Evolutionary conservation across 2,329 filamentous ascomycete species (phyloP).

Genomic region (Fusarium anthophilum): DNA sequence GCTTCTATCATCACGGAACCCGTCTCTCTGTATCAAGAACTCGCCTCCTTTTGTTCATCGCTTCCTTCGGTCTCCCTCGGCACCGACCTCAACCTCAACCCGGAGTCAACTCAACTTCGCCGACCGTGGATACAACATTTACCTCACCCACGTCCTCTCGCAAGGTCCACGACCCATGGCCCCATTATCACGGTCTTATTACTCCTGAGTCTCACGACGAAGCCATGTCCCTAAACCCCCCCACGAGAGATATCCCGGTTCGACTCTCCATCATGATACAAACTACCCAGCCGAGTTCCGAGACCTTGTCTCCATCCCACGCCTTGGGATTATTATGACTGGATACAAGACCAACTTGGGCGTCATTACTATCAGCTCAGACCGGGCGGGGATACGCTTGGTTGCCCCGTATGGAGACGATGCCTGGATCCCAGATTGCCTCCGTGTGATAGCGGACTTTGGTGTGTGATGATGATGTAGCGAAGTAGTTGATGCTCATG

Average conservation of each 20-base stretch:
- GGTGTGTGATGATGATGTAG: slow-evolving; percentile 23
- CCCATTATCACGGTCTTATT: slow-evolving; percentile 30
- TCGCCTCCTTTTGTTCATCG: slow-evolving; percentile 5
- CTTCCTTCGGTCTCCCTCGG: not conserved
- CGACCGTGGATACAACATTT: slow-evolving; percentile 19
- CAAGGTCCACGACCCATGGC: slow-evolving; percentile 16
- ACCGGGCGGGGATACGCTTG: not conserved
- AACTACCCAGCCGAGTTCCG: slow-evolving; percentile 16
- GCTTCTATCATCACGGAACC: not conserved
- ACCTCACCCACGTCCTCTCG: slow-evolving; percentile 17
- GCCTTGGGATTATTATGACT: slow-evolving; percentile 3
- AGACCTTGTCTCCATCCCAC: slow-evolving; percentile 16
- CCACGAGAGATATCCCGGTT: slow-evolving; percentile 25
- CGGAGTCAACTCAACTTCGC: not conserved
- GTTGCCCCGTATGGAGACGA: not conserved
- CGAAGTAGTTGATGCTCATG: slow-evolving; percentile 12
- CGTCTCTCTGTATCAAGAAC: not conserved
- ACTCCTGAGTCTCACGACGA: slow-evolving; percentile 19
- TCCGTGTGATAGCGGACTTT: slow-evolving; percentile 14
- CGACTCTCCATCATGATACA: slow-evolving; percentile 2
- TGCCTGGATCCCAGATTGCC: slow-evolving; percentile 3
- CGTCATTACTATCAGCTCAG: slow-evolving; percentile 18
- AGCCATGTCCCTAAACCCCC: slow-evolving; percentile 7
- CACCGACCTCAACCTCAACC: not conserved
- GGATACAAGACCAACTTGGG: not conserved